Percentiles rank a stretch among this genome's conserved stretches.
These are phyloP conservation scores for Ganoderma lingzhi DNA, from an alignment of 1,284 basidiomycete species.

Conservation along the genomic window DNA sequence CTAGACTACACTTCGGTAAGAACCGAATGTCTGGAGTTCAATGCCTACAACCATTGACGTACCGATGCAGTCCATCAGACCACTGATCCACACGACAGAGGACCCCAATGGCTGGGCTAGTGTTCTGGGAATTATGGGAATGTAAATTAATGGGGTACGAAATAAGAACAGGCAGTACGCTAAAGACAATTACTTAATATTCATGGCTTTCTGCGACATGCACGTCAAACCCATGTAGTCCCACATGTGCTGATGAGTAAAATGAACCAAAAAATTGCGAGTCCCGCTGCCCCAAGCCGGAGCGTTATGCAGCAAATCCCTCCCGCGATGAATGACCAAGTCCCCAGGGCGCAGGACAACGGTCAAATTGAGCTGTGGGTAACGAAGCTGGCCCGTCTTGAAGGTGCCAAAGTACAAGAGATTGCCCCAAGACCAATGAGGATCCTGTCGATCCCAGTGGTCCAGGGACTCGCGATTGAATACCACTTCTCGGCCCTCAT, in stretches of 20 bases:
- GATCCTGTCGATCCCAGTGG: not conserved
- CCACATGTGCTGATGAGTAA: not conserved
- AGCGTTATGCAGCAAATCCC: not conserved
- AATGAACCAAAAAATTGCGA: not conserved
- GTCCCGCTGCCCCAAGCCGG: not conserved
- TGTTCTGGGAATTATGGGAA: not conserved
- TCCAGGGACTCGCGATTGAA: not conserved
- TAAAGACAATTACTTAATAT: too few species aligned
- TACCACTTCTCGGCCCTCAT: not conserved
- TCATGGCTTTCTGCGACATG: not conserved
- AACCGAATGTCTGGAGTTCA: not conserved
- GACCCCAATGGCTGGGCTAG: not conserved
- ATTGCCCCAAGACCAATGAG: not conserved
- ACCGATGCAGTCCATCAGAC: not conserved
- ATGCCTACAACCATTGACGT: too few species aligned
- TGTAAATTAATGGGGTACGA: too few species aligned
- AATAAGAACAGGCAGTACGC: too few species aligned
- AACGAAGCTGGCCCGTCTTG: not conserved
- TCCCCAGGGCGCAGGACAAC: not conserved
- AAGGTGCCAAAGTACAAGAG: not conserved
- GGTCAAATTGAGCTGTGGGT: not conserved
- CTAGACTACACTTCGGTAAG: not conserved
- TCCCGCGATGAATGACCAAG: not conserved
- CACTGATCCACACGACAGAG: not conserved
- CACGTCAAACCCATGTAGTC: not conserved